A percentile compares a stretch with the other conserved stretches of the same genome.
Conservation (phyloP, 2,329 filamentous ascomycete species). For the Aspergillus oerlinghausenensis region DNA sequence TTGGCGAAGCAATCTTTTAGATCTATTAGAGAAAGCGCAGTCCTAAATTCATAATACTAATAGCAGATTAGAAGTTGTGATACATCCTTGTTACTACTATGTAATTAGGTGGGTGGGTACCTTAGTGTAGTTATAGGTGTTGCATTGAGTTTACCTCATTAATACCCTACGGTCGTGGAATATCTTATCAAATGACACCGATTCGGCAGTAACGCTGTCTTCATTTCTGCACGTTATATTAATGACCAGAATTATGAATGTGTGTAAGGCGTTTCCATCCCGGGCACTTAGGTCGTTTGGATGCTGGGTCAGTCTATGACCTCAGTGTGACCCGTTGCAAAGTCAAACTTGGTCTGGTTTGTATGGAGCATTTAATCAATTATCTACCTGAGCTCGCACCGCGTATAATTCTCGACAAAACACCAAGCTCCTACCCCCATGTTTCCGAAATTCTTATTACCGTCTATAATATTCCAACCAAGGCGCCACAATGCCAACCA, state of each 20-base stretch:
- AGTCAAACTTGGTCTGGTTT: not conserved
- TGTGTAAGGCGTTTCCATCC: no score
- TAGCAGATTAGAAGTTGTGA: not conserved
- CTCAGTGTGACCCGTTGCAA: conserved; percentile 2
- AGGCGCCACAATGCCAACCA: conserved; percentile 11
- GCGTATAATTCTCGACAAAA: not conserved
- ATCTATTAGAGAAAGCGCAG: not conserved
- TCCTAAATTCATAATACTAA: not conserved
- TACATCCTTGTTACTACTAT: not conserved
- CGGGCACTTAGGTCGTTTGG: not conserved
- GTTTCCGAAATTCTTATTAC: conserved; percentile 51
- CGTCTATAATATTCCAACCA: conserved; percentile 45
- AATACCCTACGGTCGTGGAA: not conserved
- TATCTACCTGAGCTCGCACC: not conserved
- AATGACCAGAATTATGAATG: not conserved
- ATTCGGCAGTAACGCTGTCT: not conserved
- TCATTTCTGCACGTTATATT: not conserved
- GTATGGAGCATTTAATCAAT: not conserved
- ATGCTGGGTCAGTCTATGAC: not conserved
- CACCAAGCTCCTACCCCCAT: conserved; percentile 11
- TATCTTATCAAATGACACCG: no score
- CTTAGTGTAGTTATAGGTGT: not conserved
- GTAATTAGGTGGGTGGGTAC: not conserved
- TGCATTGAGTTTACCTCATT: not conserved
- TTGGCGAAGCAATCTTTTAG: not conserved